Conservation (phyloP, 1,284 basidiomycete genomes). For the Rhodofomes roseus region DNA sequence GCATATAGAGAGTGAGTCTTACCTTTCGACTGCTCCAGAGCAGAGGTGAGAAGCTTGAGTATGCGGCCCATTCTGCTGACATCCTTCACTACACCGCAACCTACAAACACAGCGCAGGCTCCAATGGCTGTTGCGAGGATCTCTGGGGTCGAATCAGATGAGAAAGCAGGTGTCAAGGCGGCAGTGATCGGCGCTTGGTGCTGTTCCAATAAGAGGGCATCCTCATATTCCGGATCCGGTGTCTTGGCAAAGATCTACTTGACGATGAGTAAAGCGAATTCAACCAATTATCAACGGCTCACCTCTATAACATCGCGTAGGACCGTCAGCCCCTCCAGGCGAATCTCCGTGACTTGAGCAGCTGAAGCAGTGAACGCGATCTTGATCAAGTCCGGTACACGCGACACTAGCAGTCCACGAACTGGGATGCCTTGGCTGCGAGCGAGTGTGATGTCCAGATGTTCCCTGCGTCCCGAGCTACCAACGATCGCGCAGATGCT, state of each 20-base stretch:
- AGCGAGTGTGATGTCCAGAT: slow-evolving; percentile 72
- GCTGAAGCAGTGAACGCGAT: slow-evolving; percentile 98
- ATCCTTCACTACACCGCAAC: slow-evolving; percentile 93
- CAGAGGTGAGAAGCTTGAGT: slow-evolving; percentile 82
- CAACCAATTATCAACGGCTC: slow-evolving; percentile 12
- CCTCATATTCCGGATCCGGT: slow-evolving; percentile 92
- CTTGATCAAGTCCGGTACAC: slow-evolving; percentile 91
- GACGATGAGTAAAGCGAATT: slow-evolving; percentile 6
- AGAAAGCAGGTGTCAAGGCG: slow-evolving; percentile 96
- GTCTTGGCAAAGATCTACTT: slow-evolving; percentile 84
- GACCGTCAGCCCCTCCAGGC: slow-evolving; percentile 89
- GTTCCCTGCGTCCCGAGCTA: slow-evolving; percentile 72
- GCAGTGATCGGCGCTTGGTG: slow-evolving; percentile 98
- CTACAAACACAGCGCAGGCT: slow-evolving; percentile 94
- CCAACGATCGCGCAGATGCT: slow-evolving; percentile 81
- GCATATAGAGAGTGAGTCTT: slow-evolving; percentile 3
- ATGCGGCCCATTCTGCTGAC: slow-evolving; percentile 91
- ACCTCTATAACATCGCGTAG: slow-evolving; percentile 92
- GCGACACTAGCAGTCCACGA: slow-evolving; percentile 64
- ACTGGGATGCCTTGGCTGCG: slow-evolving; percentile 30
- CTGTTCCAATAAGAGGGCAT: slow-evolving; percentile 91
- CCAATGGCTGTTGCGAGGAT: slow-evolving; percentile 91
- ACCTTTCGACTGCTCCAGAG: slow-evolving; percentile 91
- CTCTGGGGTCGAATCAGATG: slow-evolving; percentile 92
- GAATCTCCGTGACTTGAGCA: slow-evolving; percentile 92